Percentiles rank a stretch among this genome's conserved stretches.
Conservation (phyloP, 768 basidiomycete genomes). For the Artomyces pyxidatus region DNA sequence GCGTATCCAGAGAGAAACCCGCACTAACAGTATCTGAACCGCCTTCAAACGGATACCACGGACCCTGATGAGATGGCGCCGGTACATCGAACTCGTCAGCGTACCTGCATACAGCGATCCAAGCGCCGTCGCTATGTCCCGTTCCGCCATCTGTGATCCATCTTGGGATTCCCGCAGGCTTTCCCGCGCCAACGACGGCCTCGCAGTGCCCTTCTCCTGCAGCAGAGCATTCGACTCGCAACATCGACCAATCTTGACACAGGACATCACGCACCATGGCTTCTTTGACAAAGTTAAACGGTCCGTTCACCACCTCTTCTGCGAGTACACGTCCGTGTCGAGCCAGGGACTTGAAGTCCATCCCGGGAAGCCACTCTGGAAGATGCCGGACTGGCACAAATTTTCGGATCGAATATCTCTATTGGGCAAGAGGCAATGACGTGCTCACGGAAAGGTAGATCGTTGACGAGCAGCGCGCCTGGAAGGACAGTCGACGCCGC, state of each 20-base stretch:
- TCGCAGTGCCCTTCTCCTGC: not conserved
- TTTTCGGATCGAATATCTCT: too few relatives aligned
- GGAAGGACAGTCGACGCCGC: not conserved
- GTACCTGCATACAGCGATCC: not conserved
- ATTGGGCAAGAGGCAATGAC: too few relatives aligned
- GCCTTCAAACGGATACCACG: slow-evolving; percentile 17
- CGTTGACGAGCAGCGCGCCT: not conserved
- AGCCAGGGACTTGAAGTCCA: slow-evolving; percentile 57
- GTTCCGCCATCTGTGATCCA: not conserved
- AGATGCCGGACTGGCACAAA: slow-evolving; percentile 36
- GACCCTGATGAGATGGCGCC: too few relatives aligned
- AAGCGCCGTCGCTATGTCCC: not conserved
- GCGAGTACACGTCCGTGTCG: slow-evolving; percentile 53
- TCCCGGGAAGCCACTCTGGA: slow-evolving; percentile 62
- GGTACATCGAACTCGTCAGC: too few relatives aligned
- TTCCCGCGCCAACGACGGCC: not conserved
- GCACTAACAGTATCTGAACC: slow-evolving; percentile 54
- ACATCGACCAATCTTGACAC: not conserved
- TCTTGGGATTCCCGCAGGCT: not conserved
- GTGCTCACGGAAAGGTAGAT: not conserved
- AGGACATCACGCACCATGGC: slow-evolving; percentile 36
- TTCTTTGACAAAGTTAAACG: slow-evolving; percentile 50
- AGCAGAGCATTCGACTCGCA: not conserved
- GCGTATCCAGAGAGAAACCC: slow-evolving; percentile 9
- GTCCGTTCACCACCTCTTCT: slow-evolving; percentile 54